Evolutionary conservation across 1,139 yeast species (phyloP).

Genomic region (Taphrina pruni): DNA sequence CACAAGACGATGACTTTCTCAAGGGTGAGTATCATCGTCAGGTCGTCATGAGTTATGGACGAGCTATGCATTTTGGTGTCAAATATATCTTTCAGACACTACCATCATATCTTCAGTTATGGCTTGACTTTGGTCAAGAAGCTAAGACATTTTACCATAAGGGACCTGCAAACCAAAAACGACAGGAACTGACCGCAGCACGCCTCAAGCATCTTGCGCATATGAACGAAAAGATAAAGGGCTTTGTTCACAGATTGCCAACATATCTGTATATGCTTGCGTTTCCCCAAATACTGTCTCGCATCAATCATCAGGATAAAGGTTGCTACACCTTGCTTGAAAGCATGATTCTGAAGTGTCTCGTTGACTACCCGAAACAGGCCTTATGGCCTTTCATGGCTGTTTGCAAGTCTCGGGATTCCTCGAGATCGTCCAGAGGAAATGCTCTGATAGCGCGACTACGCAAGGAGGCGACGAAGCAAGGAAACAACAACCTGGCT

Average conservation of each 20-base stretch:
- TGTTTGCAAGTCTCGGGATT: slow-evolving; percentile 70
- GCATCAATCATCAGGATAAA: slow-evolving; percentile 70
- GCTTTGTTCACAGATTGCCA: slow-evolving; percentile 58
- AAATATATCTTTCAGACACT: slow-evolving; percentile 79
- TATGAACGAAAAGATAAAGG: slow-evolving; percentile 53
- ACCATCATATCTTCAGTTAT: slow-evolving; percentile 85
- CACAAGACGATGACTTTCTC: slow-evolving; percentile 51
- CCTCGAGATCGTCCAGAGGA: slow-evolving; percentile 63
- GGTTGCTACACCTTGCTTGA: slow-evolving; percentile 64
- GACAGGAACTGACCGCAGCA: slow-evolving; percentile 46
- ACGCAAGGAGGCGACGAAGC: slow-evolving; percentile 33
- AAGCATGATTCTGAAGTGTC: slow-evolving; percentile 62
- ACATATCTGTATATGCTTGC: slow-evolving; percentile 82
- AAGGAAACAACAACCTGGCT: slow-evolving; percentile 15
- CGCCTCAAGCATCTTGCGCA: slow-evolving; percentile 23
- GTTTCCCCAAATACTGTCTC: slow-evolving; percentile 80
- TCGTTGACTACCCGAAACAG: slow-evolving; percentile 75
- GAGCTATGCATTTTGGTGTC: slow-evolving; percentile 72
- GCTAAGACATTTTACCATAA: slow-evolving; percentile 19
- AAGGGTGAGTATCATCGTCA: slow-evolving; percentile 70
- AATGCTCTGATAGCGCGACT: slow-evolving; percentile 53
- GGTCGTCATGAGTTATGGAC: slow-evolving; percentile 68
- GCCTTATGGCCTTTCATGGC: slow-evolving; percentile 85
- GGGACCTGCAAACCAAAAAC: slow-evolving; percentile 41
- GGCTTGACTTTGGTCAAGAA: slow-evolving; percentile 79